Percentiles rank a stretch among this genome's conserved stretches.
These are phyloP conservation scores for Micractinium sp. DNA, from an alignment of 139 green algal species.

Conservation along the genomic window DNA sequence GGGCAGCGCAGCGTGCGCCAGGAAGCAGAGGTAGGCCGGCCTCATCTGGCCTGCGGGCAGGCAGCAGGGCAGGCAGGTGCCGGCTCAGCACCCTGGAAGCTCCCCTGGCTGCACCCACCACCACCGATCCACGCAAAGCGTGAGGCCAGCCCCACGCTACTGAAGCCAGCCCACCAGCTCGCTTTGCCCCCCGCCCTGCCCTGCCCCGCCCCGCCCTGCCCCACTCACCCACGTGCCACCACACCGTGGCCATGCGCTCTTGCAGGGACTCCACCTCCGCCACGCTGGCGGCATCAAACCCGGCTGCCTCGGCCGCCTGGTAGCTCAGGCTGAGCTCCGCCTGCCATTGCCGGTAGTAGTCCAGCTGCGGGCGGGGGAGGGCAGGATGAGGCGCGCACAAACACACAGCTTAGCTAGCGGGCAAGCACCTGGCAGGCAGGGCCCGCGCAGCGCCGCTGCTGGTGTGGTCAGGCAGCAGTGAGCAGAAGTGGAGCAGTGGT, in stretches of 20 bases:
- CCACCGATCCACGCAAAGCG: no score
- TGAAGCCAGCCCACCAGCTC: no score
- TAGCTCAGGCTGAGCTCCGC: background rate
- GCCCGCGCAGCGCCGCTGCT: no score
- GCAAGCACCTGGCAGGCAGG: no score
- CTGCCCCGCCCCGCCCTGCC: no score
- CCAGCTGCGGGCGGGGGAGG: background rate
- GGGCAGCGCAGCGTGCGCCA: slow-evolving; percentile 11
- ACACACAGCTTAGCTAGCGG: background rate
- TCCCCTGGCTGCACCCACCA: no score
- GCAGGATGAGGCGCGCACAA: background rate
- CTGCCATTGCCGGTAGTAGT: background rate
- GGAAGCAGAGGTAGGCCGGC: slow-evolving; percentile 23
- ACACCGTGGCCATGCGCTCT: slow-evolving; percentile 5
- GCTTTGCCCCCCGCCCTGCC: no score
- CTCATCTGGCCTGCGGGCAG: slow-evolving; percentile 16
- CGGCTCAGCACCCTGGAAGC: no score
- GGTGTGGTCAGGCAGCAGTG: no score
- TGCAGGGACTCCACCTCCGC: slow-evolving; percentile 15
- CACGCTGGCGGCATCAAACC: slow-evolving; percentile 14
- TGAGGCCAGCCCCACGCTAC: no score
- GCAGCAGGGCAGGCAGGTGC: no score
- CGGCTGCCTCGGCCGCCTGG: background rate
- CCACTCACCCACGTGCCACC: background rate
- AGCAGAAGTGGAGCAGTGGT: no score